A percentile compares a stretch with the other conserved stretches of the same genome.
phyloP scores from a whole-genome alignment of 208 protist genomes.

The Crithidia fasciculata region DNA sequence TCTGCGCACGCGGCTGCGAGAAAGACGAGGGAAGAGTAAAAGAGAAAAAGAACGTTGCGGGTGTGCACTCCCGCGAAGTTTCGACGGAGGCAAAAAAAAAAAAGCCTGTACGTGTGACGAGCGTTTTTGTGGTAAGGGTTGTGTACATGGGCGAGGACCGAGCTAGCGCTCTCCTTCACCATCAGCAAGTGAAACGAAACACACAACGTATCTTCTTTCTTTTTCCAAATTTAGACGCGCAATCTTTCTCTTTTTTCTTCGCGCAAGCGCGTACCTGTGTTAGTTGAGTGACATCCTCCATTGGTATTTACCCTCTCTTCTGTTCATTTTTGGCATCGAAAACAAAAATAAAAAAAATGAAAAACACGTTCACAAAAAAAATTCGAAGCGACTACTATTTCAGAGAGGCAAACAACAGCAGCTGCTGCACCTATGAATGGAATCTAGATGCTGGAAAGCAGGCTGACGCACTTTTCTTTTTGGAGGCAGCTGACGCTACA shows the following conservation, averaged over 20 bases:
- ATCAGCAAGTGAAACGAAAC: too few relatives aligned
- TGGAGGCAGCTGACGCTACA: too few relatives aligned
- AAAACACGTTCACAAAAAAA: neutral
- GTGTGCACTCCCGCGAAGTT: too few relatives aligned
- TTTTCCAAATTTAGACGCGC: too few relatives aligned
- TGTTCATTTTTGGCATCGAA: slow-evolving; percentile 1
- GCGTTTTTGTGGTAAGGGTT: neutral
- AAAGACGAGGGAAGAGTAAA: neutral
- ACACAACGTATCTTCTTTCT: too few relatives aligned
- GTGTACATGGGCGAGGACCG: too few relatives aligned
- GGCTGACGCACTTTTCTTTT: too few relatives aligned
- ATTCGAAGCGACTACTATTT: neutral
- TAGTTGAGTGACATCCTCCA: slow-evolving; percentile 3
- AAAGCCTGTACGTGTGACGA: neutral
- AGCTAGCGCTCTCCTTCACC: too few relatives aligned
- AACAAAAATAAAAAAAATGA: slow-evolving; percentile 14
- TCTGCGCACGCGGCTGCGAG: neutral
- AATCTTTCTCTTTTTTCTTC: slow-evolving; percentile 7
- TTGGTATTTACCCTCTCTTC: slow-evolving; percentile 19
- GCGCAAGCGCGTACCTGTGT: neutral
- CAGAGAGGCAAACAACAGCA: too few relatives aligned
- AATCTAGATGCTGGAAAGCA: too few relatives aligned
- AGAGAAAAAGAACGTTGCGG: neutral
- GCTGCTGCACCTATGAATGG: too few relatives aligned
- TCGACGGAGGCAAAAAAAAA: neutral